phyloP scores from a whole-genome alignment of 2,329 filamentous ascomycete genomes.

The Phialemoniopsis sp. region DNA sequence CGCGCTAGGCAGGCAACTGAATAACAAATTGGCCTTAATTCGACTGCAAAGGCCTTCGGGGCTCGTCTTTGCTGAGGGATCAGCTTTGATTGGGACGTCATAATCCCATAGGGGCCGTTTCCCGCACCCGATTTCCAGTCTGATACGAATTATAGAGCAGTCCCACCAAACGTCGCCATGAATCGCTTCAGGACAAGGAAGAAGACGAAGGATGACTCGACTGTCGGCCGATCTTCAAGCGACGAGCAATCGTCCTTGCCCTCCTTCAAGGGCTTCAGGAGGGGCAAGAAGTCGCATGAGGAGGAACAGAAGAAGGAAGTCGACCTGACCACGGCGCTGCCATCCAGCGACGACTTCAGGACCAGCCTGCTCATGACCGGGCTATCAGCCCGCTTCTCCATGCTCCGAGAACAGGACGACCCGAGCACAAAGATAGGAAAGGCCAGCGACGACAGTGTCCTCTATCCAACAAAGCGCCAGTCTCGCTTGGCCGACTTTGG shows the following conservation, averaged over 20 bases:
- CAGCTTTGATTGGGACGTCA: no score
- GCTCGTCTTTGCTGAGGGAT: no score
- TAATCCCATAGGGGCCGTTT: no score
- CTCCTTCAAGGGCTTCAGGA: conserved; percentile 45
- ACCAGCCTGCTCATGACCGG: conserved; percentile 96
- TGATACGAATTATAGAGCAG: neutral
- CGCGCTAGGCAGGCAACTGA: no score
- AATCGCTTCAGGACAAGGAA: conserved; percentile 75
- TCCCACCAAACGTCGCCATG: conserved; percentile 41
- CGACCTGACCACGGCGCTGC: conserved; percentile 70
- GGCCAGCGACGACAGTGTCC: conserved; percentile 89
- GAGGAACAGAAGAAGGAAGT: conserved; percentile 62
- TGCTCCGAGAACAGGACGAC: conserved; percentile 93
- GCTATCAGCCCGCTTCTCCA: conserved; percentile 91
- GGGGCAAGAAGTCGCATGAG: conserved; percentile 48
- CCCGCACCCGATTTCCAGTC: no score
- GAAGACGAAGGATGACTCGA: conserved; percentile 57
- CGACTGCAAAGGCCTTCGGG: no score
- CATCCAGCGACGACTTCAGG: conserved; percentile 83
- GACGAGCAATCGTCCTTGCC: conserved; percentile 47
- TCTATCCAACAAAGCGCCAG: conserved; percentile 74
- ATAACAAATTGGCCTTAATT: no score
- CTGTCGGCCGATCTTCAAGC: conserved; percentile 39
- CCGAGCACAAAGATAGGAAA: conserved; percentile 86
- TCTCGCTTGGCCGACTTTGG: conserved; percentile 75